Evolutionary conservation across 495 filamentous ascomycete genomes (phyloP).

Genomic region (Pseudotulostoma volvatum): DNA sequence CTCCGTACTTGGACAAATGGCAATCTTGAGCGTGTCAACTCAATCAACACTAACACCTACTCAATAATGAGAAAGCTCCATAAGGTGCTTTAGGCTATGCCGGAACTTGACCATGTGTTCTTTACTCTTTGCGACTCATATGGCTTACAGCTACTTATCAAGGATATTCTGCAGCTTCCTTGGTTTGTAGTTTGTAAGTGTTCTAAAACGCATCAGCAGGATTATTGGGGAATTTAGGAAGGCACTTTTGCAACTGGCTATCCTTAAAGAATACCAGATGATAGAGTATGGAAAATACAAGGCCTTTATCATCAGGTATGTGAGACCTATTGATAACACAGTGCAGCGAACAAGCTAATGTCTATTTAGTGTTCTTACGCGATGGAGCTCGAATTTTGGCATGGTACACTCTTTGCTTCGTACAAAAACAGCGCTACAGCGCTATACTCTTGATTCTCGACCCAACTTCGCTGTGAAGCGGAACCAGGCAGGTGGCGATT

Average conservation of each 20-base stretch:
- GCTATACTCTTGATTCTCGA: neutral
- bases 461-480: neutral
- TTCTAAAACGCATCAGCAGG: neutral
- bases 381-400: neutral
- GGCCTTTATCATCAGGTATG: neutral
- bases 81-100: neutral
- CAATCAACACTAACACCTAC: neutral
- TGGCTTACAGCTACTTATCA: neutral
- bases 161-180: neutral
- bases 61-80: neutral
- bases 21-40: neutral
- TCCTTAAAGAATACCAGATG: neutral
- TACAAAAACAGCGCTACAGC: neutral
- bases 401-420: neutral
- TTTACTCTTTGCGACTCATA: neutral
- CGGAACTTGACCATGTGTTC: neutral
- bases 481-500: neutral
- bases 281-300: neutral
- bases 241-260: neutral
- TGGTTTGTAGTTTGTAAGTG: neutral
- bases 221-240: neutral
- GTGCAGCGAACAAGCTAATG: neutral
- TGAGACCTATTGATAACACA: neutral
- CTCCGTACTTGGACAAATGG: neutral
- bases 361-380: neutral